Percentiles rank a stretch among this genome's conserved stretches.
These are phyloP conservation scores for Grifola frondosa DNA, from an alignment of 1,284 basidiomycete species.

Conservation along the genomic window DNA sequence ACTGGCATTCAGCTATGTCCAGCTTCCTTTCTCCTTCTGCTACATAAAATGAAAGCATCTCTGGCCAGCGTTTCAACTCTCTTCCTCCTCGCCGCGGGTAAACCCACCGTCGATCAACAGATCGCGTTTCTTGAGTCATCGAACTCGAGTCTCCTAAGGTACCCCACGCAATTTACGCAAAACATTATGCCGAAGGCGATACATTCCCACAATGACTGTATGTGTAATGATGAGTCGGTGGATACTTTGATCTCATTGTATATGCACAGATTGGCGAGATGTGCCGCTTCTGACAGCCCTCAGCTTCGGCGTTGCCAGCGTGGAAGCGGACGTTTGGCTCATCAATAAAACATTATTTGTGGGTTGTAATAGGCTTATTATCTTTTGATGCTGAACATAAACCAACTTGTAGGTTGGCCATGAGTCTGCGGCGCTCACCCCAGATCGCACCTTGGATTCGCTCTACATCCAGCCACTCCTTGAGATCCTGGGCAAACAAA, in stretches of 20 bases:
- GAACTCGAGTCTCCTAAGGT: conserved; percentile 44
- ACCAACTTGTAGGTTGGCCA: conserved; percentile 54
- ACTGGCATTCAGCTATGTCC: too few species aligned
- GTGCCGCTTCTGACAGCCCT: conserved; percentile 50
- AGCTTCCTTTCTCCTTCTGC: too few species aligned
- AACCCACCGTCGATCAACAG: conserved; percentile 35
- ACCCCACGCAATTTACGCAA: conserved; percentile 53
- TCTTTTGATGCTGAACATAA: not conserved
- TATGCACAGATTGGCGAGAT: conserved; percentile 49
- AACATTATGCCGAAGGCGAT: conserved; percentile 50
- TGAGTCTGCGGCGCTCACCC: conserved; percentile 37
- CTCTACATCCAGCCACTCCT: conserved; percentile 51
- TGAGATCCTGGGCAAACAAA: conserved; percentile 42
- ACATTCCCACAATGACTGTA: conserved; percentile 58
- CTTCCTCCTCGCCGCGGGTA: conserved; percentile 11
- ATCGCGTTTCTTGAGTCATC: conserved; percentile 41
- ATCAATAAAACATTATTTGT: conserved; percentile 49
- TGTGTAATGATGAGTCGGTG: conserved; percentile 15
- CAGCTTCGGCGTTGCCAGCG: conserved; percentile 51
- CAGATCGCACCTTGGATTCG: conserved; percentile 38
- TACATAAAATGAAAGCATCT: not conserved
- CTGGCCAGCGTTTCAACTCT: conserved; percentile 4
- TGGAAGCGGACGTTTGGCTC: conserved; percentile 56
- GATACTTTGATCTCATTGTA: not conserved
- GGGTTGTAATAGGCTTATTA: conserved; percentile 9